phyloP scores from a whole-genome alignment of 108 stramenopile genomes.

The Nitzschia sp. region DNA sequence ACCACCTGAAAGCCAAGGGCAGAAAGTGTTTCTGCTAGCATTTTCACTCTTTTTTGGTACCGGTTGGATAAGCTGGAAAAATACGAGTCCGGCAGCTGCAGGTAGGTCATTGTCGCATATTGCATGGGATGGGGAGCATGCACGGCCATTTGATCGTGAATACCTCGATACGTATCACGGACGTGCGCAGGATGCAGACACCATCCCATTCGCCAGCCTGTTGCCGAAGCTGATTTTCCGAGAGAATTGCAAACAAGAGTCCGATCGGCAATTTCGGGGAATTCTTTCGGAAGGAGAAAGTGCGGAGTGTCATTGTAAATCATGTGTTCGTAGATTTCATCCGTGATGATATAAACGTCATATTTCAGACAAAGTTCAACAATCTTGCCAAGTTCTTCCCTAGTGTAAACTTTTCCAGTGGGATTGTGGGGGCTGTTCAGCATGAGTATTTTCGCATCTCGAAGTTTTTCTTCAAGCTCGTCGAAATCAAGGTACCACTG shows the following conservation, averaged over 20 bases:
- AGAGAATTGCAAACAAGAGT: constrained; percentile 65
- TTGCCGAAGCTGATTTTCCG: constrained; percentile 68
- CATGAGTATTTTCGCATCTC: constrained; percentile 61
- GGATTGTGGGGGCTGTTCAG: constrained; percentile 97
- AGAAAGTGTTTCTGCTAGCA: constrained; percentile 35
- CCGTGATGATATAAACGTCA: constrained; percentile 66
- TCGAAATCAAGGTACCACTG: constrained; percentile 55
- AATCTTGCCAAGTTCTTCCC: constrained; percentile 72
- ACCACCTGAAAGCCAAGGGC: constrained; percentile 50
- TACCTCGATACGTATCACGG: constrained; percentile 52
- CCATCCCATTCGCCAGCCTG: constrained; percentile 75
- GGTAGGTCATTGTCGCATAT: constrained; percentile 56
- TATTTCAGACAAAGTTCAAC: constrained; percentile 53
- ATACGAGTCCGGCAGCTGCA: constrained; percentile 55
- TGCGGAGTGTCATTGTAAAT: constrained; percentile 32
- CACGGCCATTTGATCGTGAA: constrained; percentile 74
- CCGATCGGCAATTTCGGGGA: constrained; percentile 48
- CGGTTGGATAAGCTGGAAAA: constrained; percentile 38
- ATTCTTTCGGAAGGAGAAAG: constrained; percentile 36
- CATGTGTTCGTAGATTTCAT: constrained; percentile 83
- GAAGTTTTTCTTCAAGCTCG: constrained; percentile 53
- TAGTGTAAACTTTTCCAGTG: constrained; percentile 87
- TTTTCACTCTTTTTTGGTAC: constrained; percentile 44
- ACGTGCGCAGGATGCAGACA: constrained; percentile 61
- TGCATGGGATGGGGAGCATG: constrained; percentile 75